Base-by-base conservation (phyloP, 2,329 filamentous ascomycete species). In the Botrytis sinoallii region DNA sequence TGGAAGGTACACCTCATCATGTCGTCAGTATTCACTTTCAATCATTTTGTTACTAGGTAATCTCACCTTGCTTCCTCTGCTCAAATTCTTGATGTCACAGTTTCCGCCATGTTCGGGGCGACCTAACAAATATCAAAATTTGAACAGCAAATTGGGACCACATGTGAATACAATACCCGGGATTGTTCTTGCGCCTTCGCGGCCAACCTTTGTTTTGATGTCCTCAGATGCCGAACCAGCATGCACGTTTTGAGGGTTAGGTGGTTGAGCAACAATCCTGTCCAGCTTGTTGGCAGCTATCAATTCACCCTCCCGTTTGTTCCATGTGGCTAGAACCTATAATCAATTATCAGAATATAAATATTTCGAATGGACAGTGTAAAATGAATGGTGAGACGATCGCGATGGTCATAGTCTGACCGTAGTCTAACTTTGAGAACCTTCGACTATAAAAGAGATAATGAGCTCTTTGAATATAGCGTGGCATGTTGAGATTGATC, bases 21-120 rank as follows among this genome's bases (percentile, higher is more conserved):
- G 14, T 69, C n/a, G 18, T 70, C 60, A 70, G 57, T 55, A 38
- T 68, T 42, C n/a, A 12, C 22, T 7, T 25, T 20, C n/a, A 69
- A 38, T 14, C 5, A 69, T 20, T 40, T 20, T 5, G 5, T 16
- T 20, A 32, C 29, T 25, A 32, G 48, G 29, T 10, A 2, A 63
- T 29, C 70, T 61, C 32, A 73, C 71, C 29, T 71, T 74, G 40
- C 66, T 91, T 2, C 93, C 93, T 10, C 93, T 86, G 1, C 88
- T 92, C 44, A 97, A 85, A 79, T 96, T 96, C 84, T 97, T 97
- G 82, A 97, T 96, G 77, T 97, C 94, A 80, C 93, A 96, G 79
- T 97, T 97, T 0, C 94, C 95, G 22, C 95, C 95, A 78, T 80
- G 79, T 72, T 80, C 79, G 3, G 79, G 79, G 25, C 78, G 76